Evolutionary conservation across 2,329 filamentous ascomycete genomes (phyloP), one percentile per base, ranked within the genome.

Genomic region (Teratosphaeria gauchensis): DNA sequence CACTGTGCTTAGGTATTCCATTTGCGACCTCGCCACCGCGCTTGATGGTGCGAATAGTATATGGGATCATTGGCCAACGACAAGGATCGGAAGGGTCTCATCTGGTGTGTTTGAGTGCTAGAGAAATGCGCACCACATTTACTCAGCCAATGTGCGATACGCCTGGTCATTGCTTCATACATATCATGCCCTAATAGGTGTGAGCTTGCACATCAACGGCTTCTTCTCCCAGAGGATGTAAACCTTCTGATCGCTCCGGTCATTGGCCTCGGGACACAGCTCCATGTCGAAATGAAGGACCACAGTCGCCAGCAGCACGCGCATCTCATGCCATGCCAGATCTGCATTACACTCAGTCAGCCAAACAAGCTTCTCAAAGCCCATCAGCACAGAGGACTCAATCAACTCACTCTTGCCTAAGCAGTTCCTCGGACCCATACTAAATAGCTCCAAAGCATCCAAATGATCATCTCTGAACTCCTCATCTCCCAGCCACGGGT

Each of bases 311-410:
- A 78, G 63, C 0, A 74, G 64, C 3, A 77, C 54, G 3, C 70
- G 65, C 62, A 74, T 70, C 60, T 76, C 73, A 54, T 71, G 68
- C 59, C 69, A 74, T 1, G 73, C 74, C 9, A 76, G 65, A 62
- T 70, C 55, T 58, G 51, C 19, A 51, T 16, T 7, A 12, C 19
- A 3, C 4, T 28, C 2, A 28, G 24, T 42, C 35, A 16, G 12
- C 12, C 35, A 42, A 42, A 5, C 35, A 16, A 42, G 11, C 12
- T 16, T 16, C 14, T 12, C 5, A 42, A 42, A 16, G 11, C 35
- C 35, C 11, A 42, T 42, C 11, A 42, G 14, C 35, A 42, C 35
- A 16, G 12, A 16, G 14, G 4, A 16, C n/a, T 12, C n/a, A 16
- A 12, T 42, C 51, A 14, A 57, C 55, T 21, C 58, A 56, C 58